Base-by-base conservation (phyloP, 805 yeast species). In the Cyberlindnera nakhonratchasimensis region DNA sequence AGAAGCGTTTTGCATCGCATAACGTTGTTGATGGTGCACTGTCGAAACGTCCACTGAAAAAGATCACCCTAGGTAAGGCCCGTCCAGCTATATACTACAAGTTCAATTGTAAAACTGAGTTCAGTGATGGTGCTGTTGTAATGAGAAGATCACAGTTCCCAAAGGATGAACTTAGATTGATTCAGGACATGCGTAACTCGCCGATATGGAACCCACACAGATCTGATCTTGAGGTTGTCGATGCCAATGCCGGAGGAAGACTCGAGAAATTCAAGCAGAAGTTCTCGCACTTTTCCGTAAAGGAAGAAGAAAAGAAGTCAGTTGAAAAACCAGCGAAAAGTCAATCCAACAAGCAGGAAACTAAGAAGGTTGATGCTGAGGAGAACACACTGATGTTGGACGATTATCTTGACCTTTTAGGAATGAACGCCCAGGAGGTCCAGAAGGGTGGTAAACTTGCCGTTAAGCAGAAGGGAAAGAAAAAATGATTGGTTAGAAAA, bases 71-170 rank as follows among this genome's bases (percentile, higher is more conserved):
- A 42, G 97, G 97, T 42, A 85, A 85, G 61, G 89, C 96, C 14
- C 79, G 97, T 65, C 97, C 98, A 2, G 89, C 96, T 25, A 84
- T 93, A 30, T 90, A 87, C 65, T 77, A 91, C 67, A 87, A 87
- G 63, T 93, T 93, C 62, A 89, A 91, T 50, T 84, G 90, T 24
- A 65, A 74, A 28, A 90, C 93, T n/a, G 96, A 91, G 65, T 73
- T 90, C 45, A 83, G 95, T 51, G 99, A 93, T 62, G 99, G 99
- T 2, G 85, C 96, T 23, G 96, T 95, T 2, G 71, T 89, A 25
- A 70, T 69, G 26, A 77, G 99, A 65, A 75, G 86, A 55, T 80
- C 96, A 1, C 95, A 86, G 51, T 87, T 80, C 46, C 99, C 99
- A 10, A 85, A 87, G 55, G 82, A 77, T 40, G 96, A 93, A 58